These are phyloP conservation scores for Metschnikowia matae DNA, from an alignment of 805 yeast genomes.

Conservation along the genomic window DNA sequence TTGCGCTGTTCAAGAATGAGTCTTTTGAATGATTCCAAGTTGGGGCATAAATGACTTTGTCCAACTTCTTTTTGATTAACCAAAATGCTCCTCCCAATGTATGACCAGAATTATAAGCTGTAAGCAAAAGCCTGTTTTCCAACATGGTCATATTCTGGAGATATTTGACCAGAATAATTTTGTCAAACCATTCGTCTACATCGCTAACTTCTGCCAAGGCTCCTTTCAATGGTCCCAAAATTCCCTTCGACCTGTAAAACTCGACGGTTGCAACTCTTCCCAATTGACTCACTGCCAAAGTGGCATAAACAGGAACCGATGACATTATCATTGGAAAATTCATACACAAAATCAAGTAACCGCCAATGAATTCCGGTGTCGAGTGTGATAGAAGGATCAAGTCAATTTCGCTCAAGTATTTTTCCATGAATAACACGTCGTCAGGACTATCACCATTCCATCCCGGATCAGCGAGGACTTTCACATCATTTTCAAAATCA, in stretches of 20 bases:
- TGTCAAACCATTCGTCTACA: conserved; percentile 77
- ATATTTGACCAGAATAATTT: conserved; percentile 64
- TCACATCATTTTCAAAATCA: conserved; percentile 51
- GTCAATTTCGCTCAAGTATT: conserved; percentile 46
- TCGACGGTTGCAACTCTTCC: conserved; percentile 88
- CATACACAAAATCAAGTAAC: conserved; percentile 62
- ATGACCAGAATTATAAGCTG: conserved; percentile 90
- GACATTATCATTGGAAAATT: conserved; percentile 53
- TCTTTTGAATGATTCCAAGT: conserved; percentile 95
- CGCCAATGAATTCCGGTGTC: conserved; percentile 73
- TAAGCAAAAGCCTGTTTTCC: conserved; percentile 61
- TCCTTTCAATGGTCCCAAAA: conserved; percentile 64
- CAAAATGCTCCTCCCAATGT: conserved; percentile 91
- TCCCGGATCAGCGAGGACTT: conserved; percentile 66
- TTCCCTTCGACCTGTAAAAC: conserved; percentile 64
- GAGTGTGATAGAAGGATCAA: conserved; percentile 83
- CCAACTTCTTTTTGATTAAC: conserved; percentile 69
- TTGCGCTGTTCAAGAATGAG: conserved; percentile 72
- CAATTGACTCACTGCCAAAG: conserved; percentile 83
- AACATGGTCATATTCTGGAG: conserved; percentile 67
- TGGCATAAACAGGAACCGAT: conserved; percentile 74
- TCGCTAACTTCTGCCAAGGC: conserved; percentile 64
- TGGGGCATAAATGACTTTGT: conserved; percentile 82
- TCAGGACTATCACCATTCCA: conserved; percentile 56
- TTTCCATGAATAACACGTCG: conserved; percentile 32